Percentiles rank a stretch among this genome's conserved stretches.
Evolutionary conservation across 1,284 basidiomycete genomes (phyloP).

Genomic region (Marasmius oreades): DNA sequence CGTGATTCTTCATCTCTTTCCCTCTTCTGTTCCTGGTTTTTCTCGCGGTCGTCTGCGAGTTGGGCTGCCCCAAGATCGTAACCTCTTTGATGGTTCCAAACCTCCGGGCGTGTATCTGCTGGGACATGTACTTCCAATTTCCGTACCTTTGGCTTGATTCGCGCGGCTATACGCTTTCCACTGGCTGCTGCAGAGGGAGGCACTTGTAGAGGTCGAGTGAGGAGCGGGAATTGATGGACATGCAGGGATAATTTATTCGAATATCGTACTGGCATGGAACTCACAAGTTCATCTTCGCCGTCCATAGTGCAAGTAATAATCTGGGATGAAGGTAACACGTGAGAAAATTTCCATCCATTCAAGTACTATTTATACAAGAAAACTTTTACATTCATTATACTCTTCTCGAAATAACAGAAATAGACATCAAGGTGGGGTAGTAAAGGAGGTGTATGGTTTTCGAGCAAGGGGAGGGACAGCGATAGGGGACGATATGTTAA

Average conservation of each 20-base stretch:
- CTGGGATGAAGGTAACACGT: neutral
- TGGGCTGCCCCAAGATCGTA: conserved; percentile 61
- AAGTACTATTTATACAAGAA: neutral
- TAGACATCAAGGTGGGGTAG: neutral
- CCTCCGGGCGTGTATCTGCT: conserved; percentile 68
- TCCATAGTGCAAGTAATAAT: conserved; percentile 31
- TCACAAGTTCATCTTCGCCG: conserved; percentile 52
- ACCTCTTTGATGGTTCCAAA: conserved; percentile 71
- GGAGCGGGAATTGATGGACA: conserved; percentile 74
- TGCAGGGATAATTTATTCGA: conserved; percentile 61
- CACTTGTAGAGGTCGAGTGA: conserved; percentile 66
- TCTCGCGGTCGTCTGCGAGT: conserved; percentile 69
- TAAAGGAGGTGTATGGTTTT: neutral
- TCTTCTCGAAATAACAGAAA: neutral
- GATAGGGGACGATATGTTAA: neutral
- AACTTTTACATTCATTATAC: neutral
- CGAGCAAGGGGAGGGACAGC: neutral
- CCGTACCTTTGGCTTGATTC: conserved; percentile 59
- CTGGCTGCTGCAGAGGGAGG: conserved; percentile 68
- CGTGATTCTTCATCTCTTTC: conserved; percentile 52
- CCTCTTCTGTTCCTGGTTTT: conserved; percentile 59
- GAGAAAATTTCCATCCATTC: neutral
- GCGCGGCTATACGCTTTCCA: conserved; percentile 72
- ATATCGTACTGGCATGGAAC: conserved; percentile 65
- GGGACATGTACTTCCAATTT: conserved; percentile 75